Evolutionary conservation across 495 filamentous ascomycete genomes (phyloP).

Genomic region (Stereocaulon alpinum): DNA sequence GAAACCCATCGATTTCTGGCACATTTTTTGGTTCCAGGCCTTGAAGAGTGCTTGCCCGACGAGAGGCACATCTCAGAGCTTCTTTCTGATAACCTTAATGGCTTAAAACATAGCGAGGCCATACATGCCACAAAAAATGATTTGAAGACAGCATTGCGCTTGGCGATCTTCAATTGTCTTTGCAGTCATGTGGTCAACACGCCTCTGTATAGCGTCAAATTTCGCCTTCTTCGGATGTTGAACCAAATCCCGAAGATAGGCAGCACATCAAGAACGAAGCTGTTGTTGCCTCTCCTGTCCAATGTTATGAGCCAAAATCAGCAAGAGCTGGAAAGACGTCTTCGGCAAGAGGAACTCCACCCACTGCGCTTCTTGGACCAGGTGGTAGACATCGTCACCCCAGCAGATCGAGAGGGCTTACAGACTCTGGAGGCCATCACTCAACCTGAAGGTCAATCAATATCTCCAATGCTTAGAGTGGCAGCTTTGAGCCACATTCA

Average conservation of each 20-base stretch:
- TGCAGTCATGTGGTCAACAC: slow-evolving; percentile 58
- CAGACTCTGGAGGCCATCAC: slow-evolving; percentile 46
- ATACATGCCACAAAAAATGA: slow-evolving; percentile 37
- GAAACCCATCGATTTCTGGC: slow-evolving; percentile 50
- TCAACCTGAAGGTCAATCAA: slow-evolving; percentile 33
- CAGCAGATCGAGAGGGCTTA: slow-evolving; percentile 59
- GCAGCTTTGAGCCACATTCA: slow-evolving; percentile 55
- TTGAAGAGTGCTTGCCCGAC: slow-evolving; percentile 81
- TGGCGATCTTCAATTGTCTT: slow-evolving; percentile 61
- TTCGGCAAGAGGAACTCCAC: slow-evolving; percentile 51
- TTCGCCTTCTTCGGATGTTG: slow-evolving; percentile 57
- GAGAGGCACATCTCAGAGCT: slow-evolving; percentile 48
- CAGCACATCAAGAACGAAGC: slow-evolving; percentile 52
- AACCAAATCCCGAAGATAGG: slow-evolving; percentile 60
- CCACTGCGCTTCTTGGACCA: slow-evolving; percentile 46
- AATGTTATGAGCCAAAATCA: slow-evolving; percentile 47
- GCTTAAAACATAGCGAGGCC: slow-evolving; percentile 29
- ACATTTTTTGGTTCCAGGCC: slow-evolving; percentile 50
- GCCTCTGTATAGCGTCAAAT: slow-evolving; percentile 56
- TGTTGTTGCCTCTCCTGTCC: slow-evolving; percentile 58
- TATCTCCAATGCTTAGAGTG: slow-evolving; percentile 42
- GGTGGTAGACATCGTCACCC: slow-evolving; percentile 49
- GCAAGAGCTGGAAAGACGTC: slow-evolving; percentile 34
- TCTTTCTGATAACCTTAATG: slow-evolving; percentile 47
- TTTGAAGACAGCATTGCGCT: slow-evolving; percentile 54